Base-by-base conservation (phyloP, 208 protist species). In the Acanthamoeba lugdunensis region DNA sequence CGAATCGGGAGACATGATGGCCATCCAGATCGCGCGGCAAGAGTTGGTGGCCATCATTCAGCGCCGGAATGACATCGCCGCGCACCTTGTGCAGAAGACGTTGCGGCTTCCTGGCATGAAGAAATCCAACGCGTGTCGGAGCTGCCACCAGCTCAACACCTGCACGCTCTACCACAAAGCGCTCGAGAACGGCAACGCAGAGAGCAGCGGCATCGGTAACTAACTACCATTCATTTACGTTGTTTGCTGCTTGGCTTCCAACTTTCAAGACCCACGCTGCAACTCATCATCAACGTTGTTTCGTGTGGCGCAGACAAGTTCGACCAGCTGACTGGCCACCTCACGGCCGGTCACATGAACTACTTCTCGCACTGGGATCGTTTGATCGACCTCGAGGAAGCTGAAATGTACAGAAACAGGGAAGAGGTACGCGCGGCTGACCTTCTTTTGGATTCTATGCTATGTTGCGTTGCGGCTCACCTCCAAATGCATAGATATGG, bases 131-230 rank as follows among this genome's bases (percentile, higher is more conserved):
- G 28, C 41, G 28, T 93, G 89, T 33, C 14, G 23, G 14, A 82
- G 50, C n/a, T 93, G 89, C 67, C 45, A 93, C 50, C 89, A 93
- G 28, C 41, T 93, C 23, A 37, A 23, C 11, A 93, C 63, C 2
- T 93, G 89, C 69, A 82, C 89, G 21, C 89, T 93, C 37, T 93
- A 93, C 48, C 89, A 93, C 89, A 79, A 82, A 52, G 89, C 89
- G 7, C 71, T 93, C 23, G 89, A 93, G 50, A 93, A 93, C 50
- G 89, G 89, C 41, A 82, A 37, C 13, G 37, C 28, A 5, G 65
- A 82, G 65, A 93, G 65, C 41, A 93, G 89, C 37, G 89, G 69
- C 61, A 82, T 82, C 1, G 89, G 69, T 81, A 54, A 23, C 8
- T 13, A 41, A 25, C 56, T 25, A 16, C 0, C 48, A 52, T 6